Evolutionary conservation across 768 basidiomycete species (phyloP).

Genomic region (Pulveroboletus frians): DNA sequence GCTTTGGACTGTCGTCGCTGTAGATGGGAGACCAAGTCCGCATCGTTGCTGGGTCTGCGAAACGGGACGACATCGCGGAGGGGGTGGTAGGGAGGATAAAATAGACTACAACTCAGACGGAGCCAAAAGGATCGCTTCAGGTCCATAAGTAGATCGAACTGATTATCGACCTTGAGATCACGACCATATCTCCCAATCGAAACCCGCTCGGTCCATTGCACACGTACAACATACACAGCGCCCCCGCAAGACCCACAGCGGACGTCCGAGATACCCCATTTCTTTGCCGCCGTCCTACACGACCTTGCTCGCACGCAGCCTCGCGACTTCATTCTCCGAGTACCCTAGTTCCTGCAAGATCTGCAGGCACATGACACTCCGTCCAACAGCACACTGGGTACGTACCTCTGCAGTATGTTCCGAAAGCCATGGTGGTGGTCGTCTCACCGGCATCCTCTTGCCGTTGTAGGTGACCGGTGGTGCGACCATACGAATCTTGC

Average conservation of each 20-base stretch:
- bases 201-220: constrained; percentile 24
- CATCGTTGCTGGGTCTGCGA: constrained; percentile 24
- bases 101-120: constrained; percentile 27
- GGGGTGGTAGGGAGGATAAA: constrained; percentile 14
- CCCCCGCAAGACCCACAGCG: constrained; percentile 24
- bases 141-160: constrained; percentile 30
- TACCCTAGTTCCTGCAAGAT: constrained; percentile 43
- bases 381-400: background rate
- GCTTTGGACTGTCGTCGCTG: constrained; percentile 26
- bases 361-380: constrained; percentile 23
- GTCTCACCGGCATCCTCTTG: constrained; percentile 62
- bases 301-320: constrained; percentile 39
- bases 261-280: constrained; percentile 26
- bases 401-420: constrained; percentile 76
- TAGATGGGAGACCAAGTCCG: constrained; percentile 29
- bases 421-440: constrained; percentile 83
- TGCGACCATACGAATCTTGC: constrained; percentile 72
- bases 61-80: constrained; percentile 25
- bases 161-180: constrained; percentile 30
- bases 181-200: constrained; percentile 15
- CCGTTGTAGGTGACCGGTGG: constrained; percentile 83
- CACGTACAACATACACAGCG: constrained; percentile 20
- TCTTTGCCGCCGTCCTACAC: constrained; percentile 28
- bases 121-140: constrained; percentile 18
- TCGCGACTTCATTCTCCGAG: constrained; percentile 34